Evolutionary conservation across 2,329 filamentous ascomycete species (phyloP).

Genomic region (Epichloe coenophiala): DNA sequence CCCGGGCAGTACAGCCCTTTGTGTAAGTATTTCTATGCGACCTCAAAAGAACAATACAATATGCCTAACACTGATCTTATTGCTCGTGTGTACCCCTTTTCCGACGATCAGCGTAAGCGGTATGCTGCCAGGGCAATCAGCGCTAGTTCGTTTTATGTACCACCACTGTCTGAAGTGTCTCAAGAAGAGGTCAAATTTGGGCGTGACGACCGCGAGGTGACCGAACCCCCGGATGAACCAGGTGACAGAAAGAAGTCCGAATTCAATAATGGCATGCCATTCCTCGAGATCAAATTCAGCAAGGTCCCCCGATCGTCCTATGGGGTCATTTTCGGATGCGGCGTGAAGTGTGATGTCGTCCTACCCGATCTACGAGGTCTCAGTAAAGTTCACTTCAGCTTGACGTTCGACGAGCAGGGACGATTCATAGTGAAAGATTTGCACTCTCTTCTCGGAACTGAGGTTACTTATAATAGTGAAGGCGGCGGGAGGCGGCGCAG

Average conservation of each 20-base stretch:
- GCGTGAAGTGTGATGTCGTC: conserved; percentile 8
- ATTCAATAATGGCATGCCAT: background rate
- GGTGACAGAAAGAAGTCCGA: background rate
- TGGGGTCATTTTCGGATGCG: conserved; percentile 9
- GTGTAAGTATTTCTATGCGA: background rate
- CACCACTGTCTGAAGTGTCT: background rate
- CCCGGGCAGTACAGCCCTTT: background rate
- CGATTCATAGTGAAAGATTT: conserved; percentile 11
- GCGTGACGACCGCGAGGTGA: conserved; percentile 3
- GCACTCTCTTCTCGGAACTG: conserved; percentile 10
- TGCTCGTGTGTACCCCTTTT: conserved; percentile 2
- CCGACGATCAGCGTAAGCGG: background rate
- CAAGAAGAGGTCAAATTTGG: conserved; percentile 1
- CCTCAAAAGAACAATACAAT: background rate
- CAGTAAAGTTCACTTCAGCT: conserved; percentile 8
- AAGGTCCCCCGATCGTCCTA: conserved; percentile 6
- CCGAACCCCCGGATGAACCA: background rate
- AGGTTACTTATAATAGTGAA: conserved; percentile 11
- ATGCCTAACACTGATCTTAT: conserved; percentile 3
- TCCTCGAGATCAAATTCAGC: conserved; percentile 8
- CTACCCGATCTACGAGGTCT: conserved; percentile 3
- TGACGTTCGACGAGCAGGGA: conserved; percentile 10
- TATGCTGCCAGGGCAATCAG: background rate
- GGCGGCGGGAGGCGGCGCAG: conserved; percentile 8
- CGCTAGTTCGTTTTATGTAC: background rate